Percentiles rank a stretch among this genome's conserved stretches.
phyloP scores from a whole-genome alignment of 163 green algal species.

The Coccomyxa subellipsoidea region DNA sequence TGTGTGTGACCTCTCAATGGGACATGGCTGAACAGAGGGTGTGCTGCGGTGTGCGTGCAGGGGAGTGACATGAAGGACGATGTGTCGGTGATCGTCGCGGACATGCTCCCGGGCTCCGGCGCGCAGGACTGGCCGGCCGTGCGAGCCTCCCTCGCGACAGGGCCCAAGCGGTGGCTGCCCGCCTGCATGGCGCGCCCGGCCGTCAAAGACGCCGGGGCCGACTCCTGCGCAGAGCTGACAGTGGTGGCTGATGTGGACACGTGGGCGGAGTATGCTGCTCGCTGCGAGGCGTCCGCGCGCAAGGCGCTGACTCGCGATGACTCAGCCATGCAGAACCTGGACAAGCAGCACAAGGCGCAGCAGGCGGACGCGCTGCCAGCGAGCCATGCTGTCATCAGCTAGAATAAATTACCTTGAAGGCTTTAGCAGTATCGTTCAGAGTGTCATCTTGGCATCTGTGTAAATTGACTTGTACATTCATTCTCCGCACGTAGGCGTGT shows the following conservation, averaged over 20 bases:
- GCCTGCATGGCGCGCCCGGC: not conserved
- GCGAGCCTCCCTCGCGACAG: not conserved
- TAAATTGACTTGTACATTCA: not conserved
- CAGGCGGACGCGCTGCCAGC: not conserved
- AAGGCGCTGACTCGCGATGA: slow-evolving; percentile 1
- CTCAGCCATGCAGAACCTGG: slow-evolving; percentile 1
- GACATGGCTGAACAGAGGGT: not conserved
- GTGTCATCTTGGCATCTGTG: too few relatives aligned
- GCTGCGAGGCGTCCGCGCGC: not conserved
- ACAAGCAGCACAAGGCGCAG: slow-evolving; percentile 9
- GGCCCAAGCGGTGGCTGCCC: not conserved
- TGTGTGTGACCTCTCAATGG: not conserved
- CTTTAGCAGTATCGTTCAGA: too few relatives aligned
- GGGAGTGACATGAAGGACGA: not conserved
- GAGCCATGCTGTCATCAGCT: not conserved
- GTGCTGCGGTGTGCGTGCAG: not conserved
- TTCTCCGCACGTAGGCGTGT: not conserved
- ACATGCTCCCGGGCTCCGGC: not conserved
- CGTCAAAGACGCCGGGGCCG: not conserved
- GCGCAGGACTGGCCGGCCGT: not conserved
- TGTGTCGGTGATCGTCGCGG: not conserved
- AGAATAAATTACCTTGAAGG: too few relatives aligned
- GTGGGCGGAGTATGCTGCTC: not conserved
- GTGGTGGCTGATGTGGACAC: slow-evolving; percentile 7
- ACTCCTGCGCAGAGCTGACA: not conserved